These are phyloP conservation scores for Penicillium atrosanguineum DNA, from an alignment of 495 filamentous ascomycete species.

Conservation along the genomic window DNA sequence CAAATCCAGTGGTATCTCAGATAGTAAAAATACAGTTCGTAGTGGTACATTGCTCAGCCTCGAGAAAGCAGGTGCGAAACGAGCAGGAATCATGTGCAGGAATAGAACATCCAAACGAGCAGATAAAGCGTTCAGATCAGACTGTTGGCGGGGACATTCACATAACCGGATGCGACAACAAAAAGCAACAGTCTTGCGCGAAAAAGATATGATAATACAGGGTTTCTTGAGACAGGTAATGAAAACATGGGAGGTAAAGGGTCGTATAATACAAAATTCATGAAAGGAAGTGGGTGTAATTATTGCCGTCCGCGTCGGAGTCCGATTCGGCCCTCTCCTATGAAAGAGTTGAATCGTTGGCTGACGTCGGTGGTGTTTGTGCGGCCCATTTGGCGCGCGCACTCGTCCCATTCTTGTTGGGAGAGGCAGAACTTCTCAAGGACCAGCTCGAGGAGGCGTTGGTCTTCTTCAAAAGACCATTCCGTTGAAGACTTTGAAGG, in stretches of 20 bases:
- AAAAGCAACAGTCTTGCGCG: slow-evolving; percentile 1
- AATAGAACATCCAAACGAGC: slow-evolving; percentile 3
- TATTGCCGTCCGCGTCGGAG: slow-evolving; percentile 41
- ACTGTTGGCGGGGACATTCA: slow-evolving; percentile 11
- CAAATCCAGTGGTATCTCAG: slow-evolving; percentile 19
- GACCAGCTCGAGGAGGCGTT: slow-evolving; percentile 68
- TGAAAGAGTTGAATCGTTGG: slow-evolving; percentile 64
- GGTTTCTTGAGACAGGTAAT: slow-evolving; percentile 14
- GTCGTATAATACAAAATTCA: slow-evolving; percentile 26
- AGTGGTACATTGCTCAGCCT: slow-evolving; percentile 14
- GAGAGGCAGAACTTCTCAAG: slow-evolving; percentile 71
- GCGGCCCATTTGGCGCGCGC: slow-evolving; percentile 62
- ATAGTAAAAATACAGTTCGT: slow-evolving; percentile 18
- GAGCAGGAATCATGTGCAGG: slow-evolving; percentile 15
- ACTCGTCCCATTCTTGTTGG: slow-evolving; percentile 76
- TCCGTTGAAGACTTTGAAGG: slow-evolving; percentile 22
- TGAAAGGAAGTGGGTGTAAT: slow-evolving; percentile 7
- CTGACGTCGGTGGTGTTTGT: slow-evolving; percentile 63
- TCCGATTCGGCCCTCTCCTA: slow-evolving; percentile 59
- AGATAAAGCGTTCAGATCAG: not conserved
- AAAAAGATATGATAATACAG: slow-evolving; percentile 25
- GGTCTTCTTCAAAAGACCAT: slow-evolving; percentile 69
- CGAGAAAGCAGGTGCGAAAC: not conserved
- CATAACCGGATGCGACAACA: slow-evolving; percentile 27
- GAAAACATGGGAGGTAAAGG: slow-evolving; percentile 4